A percentile compares a stretch with the other conserved stretches of the same genome.
These are phyloP conservation scores for Dipteronia sinensis DNA, from an alignment of 345 rosid species.

Conservation along the genomic window DNA sequence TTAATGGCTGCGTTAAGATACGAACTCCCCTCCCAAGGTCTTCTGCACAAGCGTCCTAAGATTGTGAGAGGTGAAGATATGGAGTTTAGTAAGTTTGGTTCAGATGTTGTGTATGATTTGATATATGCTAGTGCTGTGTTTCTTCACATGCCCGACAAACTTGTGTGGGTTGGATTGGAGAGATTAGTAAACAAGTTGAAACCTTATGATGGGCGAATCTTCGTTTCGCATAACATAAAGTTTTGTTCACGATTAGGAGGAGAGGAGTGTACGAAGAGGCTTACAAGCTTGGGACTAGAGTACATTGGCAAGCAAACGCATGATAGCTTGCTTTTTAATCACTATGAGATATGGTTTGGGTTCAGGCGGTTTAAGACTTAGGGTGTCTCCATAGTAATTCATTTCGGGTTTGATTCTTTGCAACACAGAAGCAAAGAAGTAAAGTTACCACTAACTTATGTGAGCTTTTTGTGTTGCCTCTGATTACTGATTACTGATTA, in stretches of 20 bases:
- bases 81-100: conserved; percentile 82
- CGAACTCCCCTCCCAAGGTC: conserved; percentile 97
- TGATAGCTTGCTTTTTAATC: conserved; percentile 91
- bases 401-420: conserved; percentile 9
- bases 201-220: conserved; percentile 81
- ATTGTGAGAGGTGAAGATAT: conserved; percentile 88
- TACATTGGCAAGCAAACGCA: conserved; percentile 75
- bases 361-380: conserved; percentile 62
- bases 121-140: conserved; percentile 97
- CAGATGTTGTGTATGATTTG: conserved; percentile 61
- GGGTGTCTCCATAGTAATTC: background rate
- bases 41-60: conserved; percentile 75
- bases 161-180: conserved; percentile 93
- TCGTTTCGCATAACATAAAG: conserved; percentile 91
- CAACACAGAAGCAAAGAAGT: background rate
- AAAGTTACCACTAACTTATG: background rate
- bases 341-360: conserved; percentile 94
- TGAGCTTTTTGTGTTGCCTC: conserved; percentile 7
- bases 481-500: background rate
- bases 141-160: conserved; percentile 95
- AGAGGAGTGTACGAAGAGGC: conserved; percentile 73
- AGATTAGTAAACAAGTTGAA: conserved; percentile 66
- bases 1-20: conserved; percentile 91
- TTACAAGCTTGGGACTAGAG: conserved; percentile 74
- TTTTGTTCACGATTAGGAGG: conserved; percentile 85